Conservation (phyloP, 345 rosid genomes). For the Triadica sebifera region DNA sequence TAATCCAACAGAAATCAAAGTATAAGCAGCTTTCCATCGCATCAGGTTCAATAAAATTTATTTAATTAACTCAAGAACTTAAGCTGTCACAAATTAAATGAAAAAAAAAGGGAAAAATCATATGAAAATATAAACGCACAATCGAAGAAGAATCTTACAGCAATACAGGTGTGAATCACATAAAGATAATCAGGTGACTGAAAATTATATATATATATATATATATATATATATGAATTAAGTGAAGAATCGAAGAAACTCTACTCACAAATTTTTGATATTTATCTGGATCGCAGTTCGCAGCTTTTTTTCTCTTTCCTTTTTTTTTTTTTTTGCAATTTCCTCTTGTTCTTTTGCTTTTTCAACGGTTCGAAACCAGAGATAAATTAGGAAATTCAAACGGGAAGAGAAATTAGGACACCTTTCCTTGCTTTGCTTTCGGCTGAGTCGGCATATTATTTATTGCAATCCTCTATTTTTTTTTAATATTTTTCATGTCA, state of each 20-base stretch:
- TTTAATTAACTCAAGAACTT: background rate
- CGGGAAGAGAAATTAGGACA: background rate
- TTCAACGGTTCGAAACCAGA: too few relatives aligned
- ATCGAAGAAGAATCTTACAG: background rate
- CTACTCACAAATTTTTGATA: slow-evolving; percentile 21
- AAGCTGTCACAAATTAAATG: background rate
- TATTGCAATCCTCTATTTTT: too few relatives aligned
- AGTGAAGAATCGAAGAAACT: background rate
- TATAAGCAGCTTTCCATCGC: too few relatives aligned
- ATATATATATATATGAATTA: background rate
- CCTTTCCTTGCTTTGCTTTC: background rate
- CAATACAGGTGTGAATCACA: background rate
- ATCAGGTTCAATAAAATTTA: background rate
- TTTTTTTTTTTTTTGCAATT: too few relatives aligned
- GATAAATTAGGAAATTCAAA: slow-evolving; percentile 3
- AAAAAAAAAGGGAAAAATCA: background rate
- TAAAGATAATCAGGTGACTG: background rate
- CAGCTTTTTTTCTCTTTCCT: too few relatives aligned
- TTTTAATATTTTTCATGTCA: background rate
- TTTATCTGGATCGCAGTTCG: background rate
- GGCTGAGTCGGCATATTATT: slow-evolving; percentile 21
- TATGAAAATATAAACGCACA: background rate
- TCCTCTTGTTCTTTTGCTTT: too few relatives aligned
- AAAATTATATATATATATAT: too few relatives aligned
- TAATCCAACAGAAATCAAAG: background rate